Conservation (phyloP, 495 filamentous ascomycete species). For the Bacidia rubella region DNA sequence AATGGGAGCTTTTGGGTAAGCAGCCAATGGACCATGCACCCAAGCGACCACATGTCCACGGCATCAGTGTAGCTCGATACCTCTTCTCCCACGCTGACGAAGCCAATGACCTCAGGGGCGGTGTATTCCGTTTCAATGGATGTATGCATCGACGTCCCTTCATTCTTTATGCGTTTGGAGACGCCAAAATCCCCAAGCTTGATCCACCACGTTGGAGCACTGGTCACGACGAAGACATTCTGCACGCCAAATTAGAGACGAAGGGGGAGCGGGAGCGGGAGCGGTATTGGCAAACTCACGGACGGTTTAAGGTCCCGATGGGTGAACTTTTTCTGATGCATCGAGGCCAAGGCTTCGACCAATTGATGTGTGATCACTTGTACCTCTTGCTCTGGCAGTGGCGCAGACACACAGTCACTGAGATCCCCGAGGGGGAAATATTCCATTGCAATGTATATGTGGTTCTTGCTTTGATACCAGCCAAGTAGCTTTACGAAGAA, state of each 20-base stretch:
- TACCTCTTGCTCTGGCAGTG: no score
- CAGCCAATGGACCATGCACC: constrained; percentile 15
- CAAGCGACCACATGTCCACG: constrained; percentile 22
- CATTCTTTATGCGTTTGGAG: constrained; percentile 21
- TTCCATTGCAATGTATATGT: background rate
- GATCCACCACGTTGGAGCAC: constrained; percentile 24
- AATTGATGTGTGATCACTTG: background rate
- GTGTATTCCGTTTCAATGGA: constrained; percentile 25
- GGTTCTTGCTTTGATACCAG: background rate
- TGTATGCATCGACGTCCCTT: constrained; percentile 15
- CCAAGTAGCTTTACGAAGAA: background rate
- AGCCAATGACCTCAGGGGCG: constrained; percentile 27
- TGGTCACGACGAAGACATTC: constrained; percentile 25
- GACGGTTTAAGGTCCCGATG: background rate
- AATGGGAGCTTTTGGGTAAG: constrained; percentile 1
- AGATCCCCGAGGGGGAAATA: background rate
- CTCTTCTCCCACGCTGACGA: constrained; percentile 2
- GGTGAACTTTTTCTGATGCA: background rate
- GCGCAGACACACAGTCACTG: background rate
- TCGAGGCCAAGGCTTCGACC: background rate
- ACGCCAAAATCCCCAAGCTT: constrained; percentile 43
- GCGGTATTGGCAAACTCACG: background rate
- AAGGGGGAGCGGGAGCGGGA: no score
- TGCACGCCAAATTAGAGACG: no score
- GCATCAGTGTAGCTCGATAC: constrained; percentile 16